Evolutionary conservation across 176 grass and related monocot genomes (phyloP).

Genomic region (Oryza rufipogon): DNA sequence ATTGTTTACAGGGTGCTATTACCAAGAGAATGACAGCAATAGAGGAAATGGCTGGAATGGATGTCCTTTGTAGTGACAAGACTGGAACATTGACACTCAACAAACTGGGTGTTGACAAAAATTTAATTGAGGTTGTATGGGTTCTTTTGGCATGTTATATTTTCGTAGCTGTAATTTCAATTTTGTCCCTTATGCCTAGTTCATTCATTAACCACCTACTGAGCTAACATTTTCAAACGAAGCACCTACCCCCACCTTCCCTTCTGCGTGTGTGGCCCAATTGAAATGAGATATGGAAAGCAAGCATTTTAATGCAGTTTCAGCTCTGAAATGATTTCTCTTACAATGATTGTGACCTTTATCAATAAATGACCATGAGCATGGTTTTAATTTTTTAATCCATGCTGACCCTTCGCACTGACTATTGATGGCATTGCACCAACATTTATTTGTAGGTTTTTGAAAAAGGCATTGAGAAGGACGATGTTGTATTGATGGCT

Average conservation of each 20-base stretch:
- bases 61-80: conserved; percentile 81
- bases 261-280: too few relatives aligned
- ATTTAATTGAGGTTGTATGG: conserved; percentile 64
- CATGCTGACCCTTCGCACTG: neutral
- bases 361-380: neutral
- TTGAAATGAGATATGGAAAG: conserved; percentile 5
- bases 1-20: conserved; percentile 62
- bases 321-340: too few relatives aligned
- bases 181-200: neutral
- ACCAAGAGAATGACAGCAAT: conserved; percentile 88
- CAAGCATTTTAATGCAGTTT: conserved; percentile 24
- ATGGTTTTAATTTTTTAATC: neutral
- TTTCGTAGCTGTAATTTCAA: conserved; percentile 18
- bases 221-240: neutral
- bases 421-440: neutral
- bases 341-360: too few relatives aligned
- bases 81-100: conserved; percentile 80
- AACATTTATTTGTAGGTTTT: conserved; percentile 47
- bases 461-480: conserved; percentile 50
- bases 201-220: conserved; percentile 2
- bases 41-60: conserved; percentile 85
- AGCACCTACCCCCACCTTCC: too few relatives aligned
- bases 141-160: conserved; percentile 14
- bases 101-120: conserved; percentile 69
- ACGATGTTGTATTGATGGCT: conserved; percentile 64